Percentiles rank a stretch among this genome's conserved stretches.
phyloP scores from a whole-genome alignment of 2,329 filamentous ascomycete genomes.

The Alternaria panax region DNA sequence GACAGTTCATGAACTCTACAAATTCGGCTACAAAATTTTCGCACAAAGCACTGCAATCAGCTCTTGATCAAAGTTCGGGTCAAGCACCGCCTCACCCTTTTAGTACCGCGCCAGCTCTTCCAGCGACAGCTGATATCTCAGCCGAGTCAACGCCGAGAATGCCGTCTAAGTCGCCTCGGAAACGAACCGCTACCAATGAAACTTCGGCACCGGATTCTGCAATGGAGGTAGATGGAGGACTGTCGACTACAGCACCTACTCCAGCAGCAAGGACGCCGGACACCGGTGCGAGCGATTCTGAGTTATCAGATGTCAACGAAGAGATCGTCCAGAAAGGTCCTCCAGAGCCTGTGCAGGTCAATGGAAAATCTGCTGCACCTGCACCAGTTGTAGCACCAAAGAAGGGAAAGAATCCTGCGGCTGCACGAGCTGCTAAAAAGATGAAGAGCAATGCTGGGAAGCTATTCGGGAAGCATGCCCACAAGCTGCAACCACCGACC shows the following conservation, averaged over 20 bases:
- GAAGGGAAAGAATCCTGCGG: slow-evolving; percentile 36
- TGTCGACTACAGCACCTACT: slow-evolving; percentile 38
- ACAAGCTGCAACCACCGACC: slow-evolving; percentile 39
- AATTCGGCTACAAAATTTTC: slow-evolving; percentile 25
- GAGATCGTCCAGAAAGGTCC: slow-evolving; percentile 48
- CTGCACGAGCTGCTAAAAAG: slow-evolving; percentile 44
- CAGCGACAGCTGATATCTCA: slow-evolving; percentile 29
- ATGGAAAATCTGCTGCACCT: slow-evolving; percentile 31
- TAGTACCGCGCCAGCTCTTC: slow-evolving; percentile 38
- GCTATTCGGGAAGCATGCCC: slow-evolving; percentile 36
- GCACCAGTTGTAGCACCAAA: slow-evolving; percentile 28
- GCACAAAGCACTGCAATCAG: slow-evolving; percentile 26
- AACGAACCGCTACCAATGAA: slow-evolving; percentile 36
- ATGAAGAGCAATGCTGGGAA: slow-evolving; percentile 40
- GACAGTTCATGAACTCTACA: slow-evolving; percentile 11
- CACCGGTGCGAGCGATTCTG: slow-evolving; percentile 43
- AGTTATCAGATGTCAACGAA: slow-evolving; percentile 49
- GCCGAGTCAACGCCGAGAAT: slow-evolving; percentile 37
- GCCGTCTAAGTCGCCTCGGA: slow-evolving; percentile 44
- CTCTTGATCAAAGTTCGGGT: slow-evolving; percentile 18
- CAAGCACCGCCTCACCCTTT: slow-evolving; percentile 36
- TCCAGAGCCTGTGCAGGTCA: slow-evolving; percentile 37
- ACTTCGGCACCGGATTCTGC: slow-evolving; percentile 22
- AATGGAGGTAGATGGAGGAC: slow-evolving; percentile 32
- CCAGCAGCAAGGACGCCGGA: slow-evolving; percentile 39